phyloP scores from a whole-genome alignment of 176 grass and related monocot species.

The Leersia perrieri region DNA sequence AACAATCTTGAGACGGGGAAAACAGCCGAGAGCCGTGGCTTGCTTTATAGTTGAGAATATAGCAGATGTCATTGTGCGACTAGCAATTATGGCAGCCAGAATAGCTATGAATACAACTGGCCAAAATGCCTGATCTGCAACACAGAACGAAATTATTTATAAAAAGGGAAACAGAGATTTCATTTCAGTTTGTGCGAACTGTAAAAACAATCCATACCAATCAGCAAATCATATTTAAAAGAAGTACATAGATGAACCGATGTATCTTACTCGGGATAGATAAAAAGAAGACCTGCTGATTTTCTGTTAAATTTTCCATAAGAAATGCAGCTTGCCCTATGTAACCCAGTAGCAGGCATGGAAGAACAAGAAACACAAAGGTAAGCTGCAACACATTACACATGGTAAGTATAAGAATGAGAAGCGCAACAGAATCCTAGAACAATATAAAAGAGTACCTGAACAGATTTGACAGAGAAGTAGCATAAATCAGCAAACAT shows the following conservation, averaged over 20 bases:
- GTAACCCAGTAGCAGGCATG: conserved; percentile 95
- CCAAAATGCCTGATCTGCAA: conserved; percentile 80
- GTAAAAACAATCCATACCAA: conserved; percentile 23
- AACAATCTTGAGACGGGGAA: conserved; percentile 96
- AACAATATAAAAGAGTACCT: conserved; percentile 47
- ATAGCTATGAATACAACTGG: conserved; percentile 74
- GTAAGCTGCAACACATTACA: conserved; percentile 71
- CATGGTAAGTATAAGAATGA: conserved; percentile 25
- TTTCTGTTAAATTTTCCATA: conserved; percentile 81
- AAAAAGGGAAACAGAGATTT: conserved; percentile 12
- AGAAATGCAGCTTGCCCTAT: conserved; percentile 96
- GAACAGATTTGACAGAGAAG: conserved; percentile 95
- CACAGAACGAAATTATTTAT: conserved; percentile 30
- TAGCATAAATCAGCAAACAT: conserved; percentile 99
- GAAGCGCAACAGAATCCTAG: conserved; percentile 11
- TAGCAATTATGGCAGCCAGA: conserved; percentile 93
- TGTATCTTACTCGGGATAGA: conserved; percentile 91
- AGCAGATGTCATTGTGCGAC: conserved; percentile 92
- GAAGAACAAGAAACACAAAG: conserved; percentile 91
- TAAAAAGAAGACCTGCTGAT: conserved; percentile 96
- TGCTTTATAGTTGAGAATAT: conserved; percentile 96
- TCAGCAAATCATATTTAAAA: conserved; percentile 28
- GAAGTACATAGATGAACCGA: conserved; percentile 5
- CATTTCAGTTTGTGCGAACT: conserved; percentile 11
- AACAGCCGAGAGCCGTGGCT: conserved; percentile 90